A percentile compares a stretch with the other conserved stretches of the same genome.
These are phyloP conservation scores for Lipomyces sp. DNA, from an alignment of 805 yeast species.

Conservation along the genomic window DNA sequence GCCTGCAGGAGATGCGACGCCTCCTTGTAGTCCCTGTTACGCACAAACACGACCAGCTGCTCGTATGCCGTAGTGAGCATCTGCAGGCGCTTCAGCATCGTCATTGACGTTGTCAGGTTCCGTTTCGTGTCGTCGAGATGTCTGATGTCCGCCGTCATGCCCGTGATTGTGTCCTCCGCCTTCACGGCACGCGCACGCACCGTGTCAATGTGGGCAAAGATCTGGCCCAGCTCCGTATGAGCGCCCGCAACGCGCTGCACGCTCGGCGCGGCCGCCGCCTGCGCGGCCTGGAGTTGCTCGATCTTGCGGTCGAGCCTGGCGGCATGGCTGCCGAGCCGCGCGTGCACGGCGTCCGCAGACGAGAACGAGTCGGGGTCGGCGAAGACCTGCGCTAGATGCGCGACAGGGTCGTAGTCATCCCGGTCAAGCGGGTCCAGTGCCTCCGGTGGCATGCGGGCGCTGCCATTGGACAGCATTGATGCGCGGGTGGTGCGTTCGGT, in stretches of 20 bases:
- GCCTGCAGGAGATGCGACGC: slow-evolving; percentile 63
- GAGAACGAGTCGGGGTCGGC: slow-evolving; percentile 9
- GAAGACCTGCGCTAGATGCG: slow-evolving; percentile 22
- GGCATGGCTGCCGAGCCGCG: slow-evolving; percentile 1
- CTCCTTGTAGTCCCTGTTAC: slow-evolving; percentile 49
- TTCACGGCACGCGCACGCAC: slow-evolving; percentile 49
- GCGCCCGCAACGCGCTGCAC: slow-evolving; percentile 27
- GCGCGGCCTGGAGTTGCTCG: slow-evolving; percentile 16
- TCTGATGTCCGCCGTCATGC: slow-evolving; percentile 75
- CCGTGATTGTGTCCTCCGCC: slow-evolving; percentile 61
- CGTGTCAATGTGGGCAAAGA: slow-evolving; percentile 41
- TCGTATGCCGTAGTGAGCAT: slow-evolving; percentile 77
- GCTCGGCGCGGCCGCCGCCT: slow-evolving; percentile 25
- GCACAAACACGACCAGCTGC: slow-evolving; percentile 49
- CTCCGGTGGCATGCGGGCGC: neutral
- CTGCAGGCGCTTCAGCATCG: slow-evolving; percentile 78
- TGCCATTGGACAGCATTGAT: neutral
- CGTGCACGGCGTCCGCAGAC: slow-evolving; percentile 1
- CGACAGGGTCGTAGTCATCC: slow-evolving; percentile 25
- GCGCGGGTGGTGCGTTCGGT: neutral
- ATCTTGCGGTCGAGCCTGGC: slow-evolving; percentile 13
- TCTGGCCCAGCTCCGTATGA: slow-evolving; percentile 18
- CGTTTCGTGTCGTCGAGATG: slow-evolving; percentile 75
- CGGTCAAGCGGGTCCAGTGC: slow-evolving; percentile 25
- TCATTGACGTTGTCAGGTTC: slow-evolving; percentile 80